Evolutionary conservation across 495 filamentous ascomycete genomes (phyloP), one percentile per base, ranked within the genome.

Genomic region (Penicillium antarcticum): DNA sequence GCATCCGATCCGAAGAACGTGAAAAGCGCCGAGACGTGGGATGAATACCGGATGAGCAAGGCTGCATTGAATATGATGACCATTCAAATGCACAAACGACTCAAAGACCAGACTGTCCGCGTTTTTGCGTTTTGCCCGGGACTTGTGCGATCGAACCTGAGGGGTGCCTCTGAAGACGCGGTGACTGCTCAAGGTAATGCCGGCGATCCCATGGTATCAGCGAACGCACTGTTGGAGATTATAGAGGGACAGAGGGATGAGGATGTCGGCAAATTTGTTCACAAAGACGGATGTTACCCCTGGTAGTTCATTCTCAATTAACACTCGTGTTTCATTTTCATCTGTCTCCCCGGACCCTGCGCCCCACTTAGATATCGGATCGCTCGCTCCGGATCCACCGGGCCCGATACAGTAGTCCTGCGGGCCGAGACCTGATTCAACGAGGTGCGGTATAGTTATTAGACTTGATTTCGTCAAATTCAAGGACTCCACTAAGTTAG

Each of bases 1-100:
- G 61, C 69, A 11, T 19, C 62, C 0, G 67, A 77, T 39, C 50
- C 58, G 7, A 38, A 41, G 10, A 55, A 53, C n/a, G 33, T 45
- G 3, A 53, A 46, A 36, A 66, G 66, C 35, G 34, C 52, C 8
- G 26, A 45, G 2, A n/a, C 56, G 1, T 60, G 34, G 23, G 58
- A 62, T 21, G 55, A 60, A 19, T 75, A 76, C 44, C 61, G 72
- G 2, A 56, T 60, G 29, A 74, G 70, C 53, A 77, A 76, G 55
- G 69, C 72, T 14, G 74, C 74, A 10, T 6, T 76, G 47, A 70
- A 74, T 35, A 74, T 74, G 73, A 38, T 70, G 38, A 65, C 38
- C 0, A 23, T 59, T 12, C 59, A 62, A n/a, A 42, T 50, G 38
- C 40, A 56, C 14, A 59, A 56, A 45, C 45, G 41, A 24, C 11